Evolutionary conservation across 768 basidiomycete genomes (phyloP).

Genomic region (Hericium erinaceus): DNA sequence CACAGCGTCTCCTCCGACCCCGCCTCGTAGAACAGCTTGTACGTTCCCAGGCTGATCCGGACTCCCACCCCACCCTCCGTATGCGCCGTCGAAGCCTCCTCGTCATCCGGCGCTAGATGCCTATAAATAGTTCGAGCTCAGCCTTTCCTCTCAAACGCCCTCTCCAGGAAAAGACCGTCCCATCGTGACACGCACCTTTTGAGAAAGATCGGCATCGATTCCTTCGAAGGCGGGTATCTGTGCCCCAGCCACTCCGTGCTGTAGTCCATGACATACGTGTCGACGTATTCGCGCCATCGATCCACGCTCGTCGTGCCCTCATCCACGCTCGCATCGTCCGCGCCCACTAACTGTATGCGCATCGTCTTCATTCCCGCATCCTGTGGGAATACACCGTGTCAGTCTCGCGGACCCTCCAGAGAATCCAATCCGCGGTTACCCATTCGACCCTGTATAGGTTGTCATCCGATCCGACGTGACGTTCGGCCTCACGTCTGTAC

Average conservation of each 20-base stretch:
- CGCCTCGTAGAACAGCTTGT: constrained; percentile 61
- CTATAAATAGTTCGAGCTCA: constrained; percentile 37
- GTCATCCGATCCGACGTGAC: constrained; percentile 64
- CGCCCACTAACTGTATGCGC: constrained; percentile 49
- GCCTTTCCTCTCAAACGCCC: neutral
- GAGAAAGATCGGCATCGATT: constrained; percentile 12
- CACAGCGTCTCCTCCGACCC: constrained; percentile 51
- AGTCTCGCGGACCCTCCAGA: constrained; percentile 6
- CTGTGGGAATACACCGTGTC: constrained; percentile 27
- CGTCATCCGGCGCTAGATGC: constrained; percentile 31
- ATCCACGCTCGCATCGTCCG: constrained; percentile 57
- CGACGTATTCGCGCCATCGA: constrained; percentile 70
- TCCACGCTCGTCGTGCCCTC: constrained; percentile 37
- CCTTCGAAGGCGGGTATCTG: constrained; percentile 25
- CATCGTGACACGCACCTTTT: constrained; percentile 5
- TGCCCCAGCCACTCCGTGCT: constrained; percentile 64
- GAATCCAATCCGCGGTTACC: constrained; percentile 37
- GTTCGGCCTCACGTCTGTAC: constrained; percentile 75
- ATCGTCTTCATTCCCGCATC: constrained; percentile 45
- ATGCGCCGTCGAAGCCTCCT: constrained; percentile 16
- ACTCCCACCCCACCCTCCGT: constrained; percentile 38
- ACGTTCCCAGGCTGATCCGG: constrained; percentile 48
- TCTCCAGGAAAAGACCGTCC: neutral
- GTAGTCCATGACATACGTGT: constrained; percentile 60
- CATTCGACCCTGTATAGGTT: constrained; percentile 74